These are phyloP conservation scores for Fusarium setosum DNA, from an alignment of 2,329 filamentous ascomycete genomes.

Conservation along the genomic window DNA sequence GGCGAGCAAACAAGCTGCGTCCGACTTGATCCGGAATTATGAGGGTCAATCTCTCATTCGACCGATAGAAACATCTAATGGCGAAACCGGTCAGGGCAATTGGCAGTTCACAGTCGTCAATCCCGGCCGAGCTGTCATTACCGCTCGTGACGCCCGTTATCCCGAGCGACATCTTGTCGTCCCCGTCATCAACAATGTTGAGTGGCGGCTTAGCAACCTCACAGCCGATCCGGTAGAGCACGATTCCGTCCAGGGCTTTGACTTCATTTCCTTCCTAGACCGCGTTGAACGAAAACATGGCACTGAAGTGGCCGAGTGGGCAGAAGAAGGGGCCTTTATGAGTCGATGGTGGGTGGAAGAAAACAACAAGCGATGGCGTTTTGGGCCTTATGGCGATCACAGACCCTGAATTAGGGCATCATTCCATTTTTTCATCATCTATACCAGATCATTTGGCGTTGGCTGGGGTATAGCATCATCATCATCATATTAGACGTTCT, in stretches of 20 bases:
- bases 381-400: constrained; percentile 20
- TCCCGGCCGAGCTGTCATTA: constrained; percentile 46
- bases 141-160: constrained; percentile 46
- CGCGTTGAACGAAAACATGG: constrained; percentile 39
- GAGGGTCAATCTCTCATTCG: constrained; percentile 49
- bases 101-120: constrained; percentile 51
- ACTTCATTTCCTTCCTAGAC: constrained; percentile 38
- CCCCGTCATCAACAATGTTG: constrained; percentile 46
- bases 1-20: constrained; percentile 30
- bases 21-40: constrained; percentile 43
- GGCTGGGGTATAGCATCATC: not conserved
- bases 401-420: not conserved
- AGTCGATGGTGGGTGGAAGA: constrained; percentile 50
- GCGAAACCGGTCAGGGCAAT: constrained; percentile 36
- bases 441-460: not conserved
- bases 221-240: constrained; percentile 42
- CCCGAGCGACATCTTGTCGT: constrained; percentile 45
- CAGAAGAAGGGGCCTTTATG: constrained; percentile 46
- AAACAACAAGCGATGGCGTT: constrained; percentile 49
- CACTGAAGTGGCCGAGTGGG: constrained; percentile 42
- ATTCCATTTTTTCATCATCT: not conserved
- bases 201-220: constrained; percentile 47
- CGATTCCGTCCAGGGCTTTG: constrained; percentile 41
- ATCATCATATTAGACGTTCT: not conserved
- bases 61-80: constrained; percentile 18